Evolutionary conservation across 1,139 yeast genomes (phyloP).

Genomic region (Candida buenavistaensis): DNA sequence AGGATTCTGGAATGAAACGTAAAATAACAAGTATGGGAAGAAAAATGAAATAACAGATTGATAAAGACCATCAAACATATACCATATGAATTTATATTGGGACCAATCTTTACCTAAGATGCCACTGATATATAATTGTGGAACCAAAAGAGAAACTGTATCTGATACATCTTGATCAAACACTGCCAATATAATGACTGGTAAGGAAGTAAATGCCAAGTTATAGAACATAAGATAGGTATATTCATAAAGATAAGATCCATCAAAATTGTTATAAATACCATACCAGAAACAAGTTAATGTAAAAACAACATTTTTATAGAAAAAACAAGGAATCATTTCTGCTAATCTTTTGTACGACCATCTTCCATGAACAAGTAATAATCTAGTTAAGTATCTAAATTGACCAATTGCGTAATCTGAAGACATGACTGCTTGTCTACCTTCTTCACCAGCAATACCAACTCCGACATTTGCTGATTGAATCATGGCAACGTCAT

Average conservation of each 20-base stretch:
- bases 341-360: constrained; percentile 61
- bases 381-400: constrained; percentile 52
- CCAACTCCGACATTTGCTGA: constrained; percentile 68
- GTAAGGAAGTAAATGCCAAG: constrained; percentile 64
- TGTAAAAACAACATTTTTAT: constrained; percentile 61
- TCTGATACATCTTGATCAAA: constrained; percentile 65
- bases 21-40: constrained; percentile 54
- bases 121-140: constrained; percentile 59
- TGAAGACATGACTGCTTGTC: constrained; percentile 68
- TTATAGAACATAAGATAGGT: constrained; percentile 65
- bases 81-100: constrained; percentile 51
- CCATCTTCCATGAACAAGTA: constrained; percentile 67
- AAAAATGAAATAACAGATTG: constrained; percentile 58
- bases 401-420: constrained; percentile 69
- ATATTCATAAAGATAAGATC: constrained; percentile 61
- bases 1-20: constrained; percentile 44
- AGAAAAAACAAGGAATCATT: constrained; percentile 66
- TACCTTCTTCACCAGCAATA: constrained; percentile 68
- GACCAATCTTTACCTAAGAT: constrained; percentile 56
- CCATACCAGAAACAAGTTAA: constrained; percentile 65
- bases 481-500: constrained; percentile 70
- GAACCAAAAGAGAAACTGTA: constrained; percentile 55
- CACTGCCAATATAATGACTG: constrained; percentile 58
- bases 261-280: constrained; percentile 57
- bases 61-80: constrained; percentile 60